Percentiles rank a stretch among this genome's conserved stretches.
phyloP scores from a whole-genome alignment of 371 early-diverging fungal genomes.

The Apophysomyces trapeziformis region DNA sequence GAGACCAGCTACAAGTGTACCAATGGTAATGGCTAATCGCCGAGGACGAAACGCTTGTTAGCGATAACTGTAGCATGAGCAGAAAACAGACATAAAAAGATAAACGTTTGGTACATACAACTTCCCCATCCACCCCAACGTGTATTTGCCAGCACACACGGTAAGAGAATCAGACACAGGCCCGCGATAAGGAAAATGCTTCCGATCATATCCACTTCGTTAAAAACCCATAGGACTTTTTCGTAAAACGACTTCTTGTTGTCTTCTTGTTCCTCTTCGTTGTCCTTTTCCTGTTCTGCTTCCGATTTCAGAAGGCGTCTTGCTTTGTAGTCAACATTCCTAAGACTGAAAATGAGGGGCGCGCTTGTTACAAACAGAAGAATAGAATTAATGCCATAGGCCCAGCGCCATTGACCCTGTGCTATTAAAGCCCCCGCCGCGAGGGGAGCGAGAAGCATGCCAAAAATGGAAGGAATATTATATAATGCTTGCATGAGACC shows the following conservation, averaged over 20 bases:
- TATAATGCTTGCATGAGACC: conserved; percentile 45
- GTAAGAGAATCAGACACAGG: conserved; percentile 42
- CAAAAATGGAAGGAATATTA: conserved; percentile 35
- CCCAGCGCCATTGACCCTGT: conserved; percentile 31
- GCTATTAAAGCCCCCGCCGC: conserved; percentile 29
- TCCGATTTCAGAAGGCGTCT: conserved; percentile 1
- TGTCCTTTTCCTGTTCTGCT: not conserved
- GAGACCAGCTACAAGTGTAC: conserved; percentile 20
- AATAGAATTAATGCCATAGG: conserved; percentile 26
- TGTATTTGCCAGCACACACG: conserved; percentile 42
- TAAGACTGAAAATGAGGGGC: conserved; percentile 23
- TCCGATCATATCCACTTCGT: conserved; percentile 48
- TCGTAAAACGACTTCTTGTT: conserved; percentile 7
- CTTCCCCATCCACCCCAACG: conserved; percentile 47
- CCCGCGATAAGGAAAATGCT: conserved; percentile 42
- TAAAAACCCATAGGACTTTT: conserved; percentile 28
- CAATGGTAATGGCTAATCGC: conserved; percentile 13
- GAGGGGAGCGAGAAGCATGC: conserved; percentile 32
- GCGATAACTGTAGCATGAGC: no score
- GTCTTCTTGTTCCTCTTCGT: not conserved
- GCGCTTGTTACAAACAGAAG: conserved; percentile 32
- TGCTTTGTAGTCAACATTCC: conserved; percentile 25
- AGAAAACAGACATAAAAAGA: no score
- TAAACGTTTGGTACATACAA: not conserved
- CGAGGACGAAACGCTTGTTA: no score